These are phyloP conservation scores for Apiospora phragmitis DNA, from an alignment of 2,329 filamentous ascomycete species.

Conservation along the genomic window DNA sequence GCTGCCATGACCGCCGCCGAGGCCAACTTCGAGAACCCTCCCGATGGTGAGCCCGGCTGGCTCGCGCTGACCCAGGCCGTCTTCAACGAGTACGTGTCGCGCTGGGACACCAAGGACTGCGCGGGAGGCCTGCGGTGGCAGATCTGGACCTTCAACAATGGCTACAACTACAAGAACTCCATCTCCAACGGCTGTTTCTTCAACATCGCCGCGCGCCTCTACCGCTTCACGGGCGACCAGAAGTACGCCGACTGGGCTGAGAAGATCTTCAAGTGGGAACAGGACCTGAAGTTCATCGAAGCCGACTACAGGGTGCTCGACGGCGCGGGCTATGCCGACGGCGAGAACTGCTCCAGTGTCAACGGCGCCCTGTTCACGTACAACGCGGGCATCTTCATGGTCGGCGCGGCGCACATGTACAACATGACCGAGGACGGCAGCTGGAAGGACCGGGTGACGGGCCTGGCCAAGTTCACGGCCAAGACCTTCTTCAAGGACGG, in stretches of 20 bases:
- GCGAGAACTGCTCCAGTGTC: slow-evolving; percentile 30
- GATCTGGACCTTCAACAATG: slow-evolving; percentile 75
- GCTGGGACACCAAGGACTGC: slow-evolving; percentile 70
- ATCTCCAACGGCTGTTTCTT: slow-evolving; percentile 72
- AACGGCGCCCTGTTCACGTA: slow-evolving; percentile 32
- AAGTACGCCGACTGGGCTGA: slow-evolving; percentile 79
- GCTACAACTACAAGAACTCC: slow-evolving; percentile 68
- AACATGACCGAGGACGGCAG: slow-evolving; percentile 39
- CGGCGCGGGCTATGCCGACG: slow-evolving; percentile 43
- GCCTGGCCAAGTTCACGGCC: slow-evolving; percentile 41
- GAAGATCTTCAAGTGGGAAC: slow-evolving; percentile 68
- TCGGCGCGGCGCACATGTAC: slow-evolving; percentile 39
- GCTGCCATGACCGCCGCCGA: slow-evolving; percentile 78
- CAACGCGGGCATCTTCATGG: slow-evolving; percentile 31
- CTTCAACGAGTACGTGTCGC: slow-evolving; percentile 73
- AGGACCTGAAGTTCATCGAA: slow-evolving; percentile 55
- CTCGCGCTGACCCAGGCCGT: slow-evolving; percentile 76
- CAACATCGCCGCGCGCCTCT: slow-evolving; percentile 69
- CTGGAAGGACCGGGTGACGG: slow-evolving; percentile 47
- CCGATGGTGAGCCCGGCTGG: slow-evolving; percentile 66
- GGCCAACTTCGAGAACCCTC: slow-evolving; percentile 70
- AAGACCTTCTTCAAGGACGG: slow-evolving; percentile 45
- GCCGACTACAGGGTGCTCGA: slow-evolving; percentile 57
- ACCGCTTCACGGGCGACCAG: slow-evolving; percentile 74
- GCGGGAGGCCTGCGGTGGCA: slow-evolving; percentile 82